Evolutionary conservation across 441 rosid species (phyloP).

Genomic region (Adansonia rubrostipa): DNA sequence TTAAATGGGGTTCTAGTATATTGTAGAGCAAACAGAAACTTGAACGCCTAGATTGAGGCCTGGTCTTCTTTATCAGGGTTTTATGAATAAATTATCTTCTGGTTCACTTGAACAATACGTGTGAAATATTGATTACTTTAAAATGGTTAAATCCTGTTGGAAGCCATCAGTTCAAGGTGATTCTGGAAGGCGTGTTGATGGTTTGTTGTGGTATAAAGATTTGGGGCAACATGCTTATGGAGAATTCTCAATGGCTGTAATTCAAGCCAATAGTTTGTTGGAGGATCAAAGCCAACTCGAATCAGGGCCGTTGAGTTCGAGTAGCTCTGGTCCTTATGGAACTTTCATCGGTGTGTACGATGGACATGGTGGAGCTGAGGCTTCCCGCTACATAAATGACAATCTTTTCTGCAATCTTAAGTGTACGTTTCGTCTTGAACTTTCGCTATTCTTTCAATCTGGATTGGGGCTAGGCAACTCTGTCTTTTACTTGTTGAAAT

Average conservation of each 20-base stretch:
- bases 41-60: constrained; percentile 26
- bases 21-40: constrained; percentile 25
- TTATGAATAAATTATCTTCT: constrained; percentile 11
- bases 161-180: constrained; percentile 45
- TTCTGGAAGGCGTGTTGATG: constrained; percentile 51
- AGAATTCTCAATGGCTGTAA: constrained; percentile 80
- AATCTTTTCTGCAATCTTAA: constrained; percentile 67
- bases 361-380: constrained; percentile 86
- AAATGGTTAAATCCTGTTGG: constrained; percentile 78
- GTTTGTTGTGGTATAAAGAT: constrained; percentile 72
- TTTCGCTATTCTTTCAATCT: constrained; percentile 19
- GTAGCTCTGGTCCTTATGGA: constrained; percentile 52
- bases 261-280: constrained; percentile 71
- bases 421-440: constrained; percentile 45
- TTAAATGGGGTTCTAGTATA: constrained; percentile 34
- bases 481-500: too few relatives aligned
- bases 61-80: constrained; percentile 20
- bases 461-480: not conserved
- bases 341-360: constrained; percentile 81
- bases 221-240: constrained; percentile 72
- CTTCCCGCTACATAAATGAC: constrained; percentile 62
- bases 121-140: constrained; percentile 4
- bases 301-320: constrained; percentile 65
- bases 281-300: constrained; percentile 93
- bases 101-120: constrained; percentile 29